Percentiles rank a stretch among this genome's conserved stretches.
These are phyloP conservation scores for Podospora pseudopauciseta DNA, from an alignment of 495 filamentous ascomycete genomes.

Conservation along the genomic window DNA sequence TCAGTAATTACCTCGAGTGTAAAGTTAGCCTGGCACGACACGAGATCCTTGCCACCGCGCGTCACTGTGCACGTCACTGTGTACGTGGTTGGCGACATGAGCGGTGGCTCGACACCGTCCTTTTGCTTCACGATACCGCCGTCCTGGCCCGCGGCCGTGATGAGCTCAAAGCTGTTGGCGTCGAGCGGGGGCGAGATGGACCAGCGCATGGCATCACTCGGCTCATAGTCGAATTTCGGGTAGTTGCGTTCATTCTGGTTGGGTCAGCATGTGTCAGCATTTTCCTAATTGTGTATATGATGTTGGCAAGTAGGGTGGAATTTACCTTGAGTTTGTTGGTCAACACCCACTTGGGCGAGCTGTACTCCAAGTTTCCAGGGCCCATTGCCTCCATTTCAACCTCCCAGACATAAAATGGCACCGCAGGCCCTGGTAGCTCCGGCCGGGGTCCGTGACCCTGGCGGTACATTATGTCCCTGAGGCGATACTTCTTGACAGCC, in stretches of 20 bases:
- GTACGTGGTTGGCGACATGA: background rate
- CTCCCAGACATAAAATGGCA: background rate
- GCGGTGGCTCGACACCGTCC: background rate
- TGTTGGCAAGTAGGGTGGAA: background rate
- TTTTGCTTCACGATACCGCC: background rate
- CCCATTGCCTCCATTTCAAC: background rate
- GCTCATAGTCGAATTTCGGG: background rate
- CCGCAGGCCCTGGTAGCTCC: background rate
- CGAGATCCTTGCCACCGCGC: background rate
- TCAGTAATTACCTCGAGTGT: background rate
- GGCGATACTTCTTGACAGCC: background rate
- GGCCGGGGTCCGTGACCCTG: background rate
- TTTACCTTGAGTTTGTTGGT: background rate
- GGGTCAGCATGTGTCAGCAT: background rate
- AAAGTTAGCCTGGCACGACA: background rate
- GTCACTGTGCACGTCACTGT: background rate
- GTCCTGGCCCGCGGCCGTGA: background rate
- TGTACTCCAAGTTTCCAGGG: background rate
- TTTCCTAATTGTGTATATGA: background rate
- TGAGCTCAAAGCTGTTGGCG: background rate
- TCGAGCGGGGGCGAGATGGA: background rate
- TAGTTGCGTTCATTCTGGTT: background rate
- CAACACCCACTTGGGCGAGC: background rate
- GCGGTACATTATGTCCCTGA: background rate
- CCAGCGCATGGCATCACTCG: background rate